Evolutionary conservation across 441 rosid genomes (phyloP).

Genomic region (Geranium incanum): DNA sequence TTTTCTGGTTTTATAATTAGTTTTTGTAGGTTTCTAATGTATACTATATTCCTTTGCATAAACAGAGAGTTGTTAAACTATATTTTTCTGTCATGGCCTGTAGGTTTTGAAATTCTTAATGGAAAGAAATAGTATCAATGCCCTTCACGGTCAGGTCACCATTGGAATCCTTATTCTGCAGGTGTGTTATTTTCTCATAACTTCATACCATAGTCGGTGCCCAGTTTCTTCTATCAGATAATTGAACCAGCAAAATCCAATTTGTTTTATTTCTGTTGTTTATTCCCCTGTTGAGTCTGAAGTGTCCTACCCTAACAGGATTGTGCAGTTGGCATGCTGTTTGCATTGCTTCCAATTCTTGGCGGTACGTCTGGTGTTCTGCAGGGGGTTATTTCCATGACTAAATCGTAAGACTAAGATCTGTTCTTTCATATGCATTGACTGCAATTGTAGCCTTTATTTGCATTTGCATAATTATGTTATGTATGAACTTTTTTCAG

Average conservation of each 20-base stretch:
- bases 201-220: neutral
- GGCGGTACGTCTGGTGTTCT: constrained; percentile 91
- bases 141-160: constrained; percentile 92
- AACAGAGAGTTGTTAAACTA: neutral
- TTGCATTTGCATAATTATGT: neutral
- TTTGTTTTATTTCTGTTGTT: neutral
- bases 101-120: constrained; percentile 90
- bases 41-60: neutral
- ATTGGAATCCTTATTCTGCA: constrained; percentile 87
- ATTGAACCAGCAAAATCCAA: neutral
- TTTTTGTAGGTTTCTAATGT: neutral
- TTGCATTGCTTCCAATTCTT: constrained; percentile 94
- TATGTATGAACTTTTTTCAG: constrained; percentile 33
- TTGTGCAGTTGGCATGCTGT: constrained; percentile 92
- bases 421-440: neutral
- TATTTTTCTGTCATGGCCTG: constrained; percentile 15
- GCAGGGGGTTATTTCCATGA: constrained; percentile 85
- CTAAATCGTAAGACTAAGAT: constrained; percentile 58
- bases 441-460: neutral
- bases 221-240: neutral
- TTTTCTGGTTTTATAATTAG: neutral
- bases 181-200: constrained; percentile 34
- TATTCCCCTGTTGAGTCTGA: neutral
- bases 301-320: constrained; percentile 41
- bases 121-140: constrained; percentile 84